Evolutionary conservation across 768 basidiomycete species (phyloP), one percentile per base, ranked within the genome.

Genomic region (Lactarius evosmus): DNA sequence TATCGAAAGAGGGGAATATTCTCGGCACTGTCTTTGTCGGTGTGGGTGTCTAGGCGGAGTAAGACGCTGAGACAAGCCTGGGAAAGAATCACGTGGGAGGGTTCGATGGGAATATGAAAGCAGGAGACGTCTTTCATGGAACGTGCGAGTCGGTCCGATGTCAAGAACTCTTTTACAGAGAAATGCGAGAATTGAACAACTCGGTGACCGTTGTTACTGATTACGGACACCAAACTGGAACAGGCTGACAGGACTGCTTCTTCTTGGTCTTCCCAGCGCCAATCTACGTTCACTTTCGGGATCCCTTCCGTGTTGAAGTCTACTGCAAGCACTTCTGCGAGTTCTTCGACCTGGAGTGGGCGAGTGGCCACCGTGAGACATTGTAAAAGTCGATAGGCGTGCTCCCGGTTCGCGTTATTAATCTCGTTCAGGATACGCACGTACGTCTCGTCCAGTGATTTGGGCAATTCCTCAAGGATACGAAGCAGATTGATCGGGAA

Each of bases 371-470:
- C 50, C 14, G 17, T 27, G 19, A 60, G 51, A 17, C 51, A 60
- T 44, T 60, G 60, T 3, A 60, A 5, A 17, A 60, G 51, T 16
- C 36, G 60, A 30, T 40, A 27, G 19, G 60, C 60, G 22, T 33
- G 36, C 9, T 27, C 7, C 29, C 19, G 30, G n/a, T 44, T 60
- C 6, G 52, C 1, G 34, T 54, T 41, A 11, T 11, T n/a, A 7
- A 60, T 60, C 3, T 32, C 51, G 27, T 32, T 38, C 60, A 60
- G 17, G n/a, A 60, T 19, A 12, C 38, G 52, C 36, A 40, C 29
- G 32, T 60, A 53, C 7, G 51, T 60, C 29, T 44, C 22, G 27
- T 54, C 51, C 29, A n/a, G n/a, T n/a, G n/a, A n/a, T n/a, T n/a
- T n/a, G n/a, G n/a, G n/a, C n/a, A n/a, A n/a, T n/a, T n/a, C n/a